Evolutionary conservation across 192 early-diverging fungal genomes (phyloP).

Genomic region (Neocallimastix lanati): DNA sequence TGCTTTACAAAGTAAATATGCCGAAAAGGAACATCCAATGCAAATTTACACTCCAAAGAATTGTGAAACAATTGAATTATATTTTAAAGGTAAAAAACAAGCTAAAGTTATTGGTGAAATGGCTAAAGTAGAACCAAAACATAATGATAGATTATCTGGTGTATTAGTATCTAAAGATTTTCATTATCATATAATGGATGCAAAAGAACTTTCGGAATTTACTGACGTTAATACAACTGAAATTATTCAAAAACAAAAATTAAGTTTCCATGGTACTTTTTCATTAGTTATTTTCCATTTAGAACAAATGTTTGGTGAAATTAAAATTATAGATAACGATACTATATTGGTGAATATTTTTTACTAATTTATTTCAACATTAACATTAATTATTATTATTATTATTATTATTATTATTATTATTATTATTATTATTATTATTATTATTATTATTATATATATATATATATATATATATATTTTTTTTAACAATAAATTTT

Average conservation of each 20-base stretch:
- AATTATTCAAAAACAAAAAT: constrained; percentile 55
- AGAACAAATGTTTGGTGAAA: constrained; percentile 79
- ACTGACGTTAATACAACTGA: constrained; percentile 56
- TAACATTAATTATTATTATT: background rate
- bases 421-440: no score
- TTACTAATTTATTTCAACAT: constrained; percentile 6
- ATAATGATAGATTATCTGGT: constrained; percentile 45
- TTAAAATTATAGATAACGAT: constrained; percentile 19
- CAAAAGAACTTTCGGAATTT: constrained; percentile 62
- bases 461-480: no score
- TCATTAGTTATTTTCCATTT: constrained; percentile 73
- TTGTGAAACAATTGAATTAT: constrained; percentile 69
- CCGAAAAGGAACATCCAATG: constrained; percentile 45
- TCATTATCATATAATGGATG: constrained; percentile 67
- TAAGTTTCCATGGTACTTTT: constrained; percentile 55
- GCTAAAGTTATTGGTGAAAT: constrained; percentile 80
- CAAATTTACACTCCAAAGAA: constrained; percentile 79
- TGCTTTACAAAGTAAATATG: constrained; percentile 67
- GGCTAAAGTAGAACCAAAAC: constrained; percentile 52
- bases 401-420: constrained; percentile 1
- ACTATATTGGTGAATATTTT: constrained; percentile 7
- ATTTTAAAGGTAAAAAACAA: constrained; percentile 88
- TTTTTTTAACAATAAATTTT: no score
- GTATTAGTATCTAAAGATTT: constrained; percentile 80
- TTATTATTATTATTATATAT: no score